Evolutionary conservation across 108 stramenopile genomes (phyloP).

Genomic region (Cyclotella baltica): DNA sequence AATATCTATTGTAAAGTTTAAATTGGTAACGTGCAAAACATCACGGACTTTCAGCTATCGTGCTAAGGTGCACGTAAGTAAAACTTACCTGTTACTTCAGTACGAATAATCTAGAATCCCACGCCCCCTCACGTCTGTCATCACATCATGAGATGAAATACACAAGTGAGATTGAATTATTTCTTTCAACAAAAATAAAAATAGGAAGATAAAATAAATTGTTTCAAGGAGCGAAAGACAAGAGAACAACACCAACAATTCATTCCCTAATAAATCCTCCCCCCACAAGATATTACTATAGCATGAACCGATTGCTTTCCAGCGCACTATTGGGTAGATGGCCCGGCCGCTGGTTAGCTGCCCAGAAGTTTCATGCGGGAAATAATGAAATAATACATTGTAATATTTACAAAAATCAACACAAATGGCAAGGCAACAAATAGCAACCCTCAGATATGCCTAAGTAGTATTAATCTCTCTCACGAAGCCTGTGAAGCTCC

Average conservation of each 20-base stretch:
- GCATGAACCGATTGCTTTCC: constrained; percentile 58
- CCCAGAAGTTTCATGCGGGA: constrained; percentile 52
- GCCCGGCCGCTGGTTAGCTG: constrained; percentile 60
- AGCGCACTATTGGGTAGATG: constrained; percentile 59
- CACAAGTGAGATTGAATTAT: background rate
- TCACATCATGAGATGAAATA: background rate
- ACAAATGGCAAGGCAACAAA: background rate
- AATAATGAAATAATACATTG: background rate
- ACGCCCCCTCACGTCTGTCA: background rate
- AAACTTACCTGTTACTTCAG: no score
- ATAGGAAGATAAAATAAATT: background rate
- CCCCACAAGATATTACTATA: constrained; percentile 39
- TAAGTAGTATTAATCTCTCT: constrained; percentile 37
- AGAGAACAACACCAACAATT: constrained; percentile 1
- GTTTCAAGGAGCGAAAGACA: constrained; percentile 29
- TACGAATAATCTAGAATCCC: no score
- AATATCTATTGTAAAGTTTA: constrained; percentile 22
- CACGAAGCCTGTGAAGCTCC: constrained; percentile 51
- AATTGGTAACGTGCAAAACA: constrained; percentile 57
- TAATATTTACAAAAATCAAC: background rate
- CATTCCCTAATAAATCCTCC: constrained; percentile 12
- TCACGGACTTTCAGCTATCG: constrained; percentile 25
- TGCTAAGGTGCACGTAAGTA: no score
- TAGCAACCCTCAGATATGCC: constrained; percentile 47
- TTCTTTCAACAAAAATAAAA: background rate